phyloP scores from a whole-genome alignment of 441 rosid genomes.

The Gossypium gossypioides region DNA sequence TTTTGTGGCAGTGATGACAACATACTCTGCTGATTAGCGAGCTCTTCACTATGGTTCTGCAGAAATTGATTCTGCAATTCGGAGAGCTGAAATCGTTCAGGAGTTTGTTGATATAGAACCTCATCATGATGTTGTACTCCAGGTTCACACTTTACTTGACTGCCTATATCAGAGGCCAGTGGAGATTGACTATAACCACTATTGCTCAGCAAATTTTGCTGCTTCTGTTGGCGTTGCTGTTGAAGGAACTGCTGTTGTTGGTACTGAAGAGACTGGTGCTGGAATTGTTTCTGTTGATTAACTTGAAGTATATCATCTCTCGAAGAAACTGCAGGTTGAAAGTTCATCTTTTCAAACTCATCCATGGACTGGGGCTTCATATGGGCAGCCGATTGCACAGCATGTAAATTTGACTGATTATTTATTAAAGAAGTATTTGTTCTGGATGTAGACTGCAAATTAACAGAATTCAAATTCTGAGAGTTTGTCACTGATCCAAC shows the following conservation, averaged over 20 bases:
- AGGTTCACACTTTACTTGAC: slow-evolving; percentile 74
- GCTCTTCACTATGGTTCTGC: slow-evolving; percentile 52
- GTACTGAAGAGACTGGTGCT: slow-evolving; percentile 53
- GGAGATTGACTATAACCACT: slow-evolving; percentile 58
- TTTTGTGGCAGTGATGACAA: slow-evolving; percentile 43
- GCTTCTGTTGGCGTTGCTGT: slow-evolving; percentile 58
- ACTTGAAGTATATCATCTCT: slow-evolving; percentile 44
- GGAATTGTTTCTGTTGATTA: slow-evolving; percentile 70
- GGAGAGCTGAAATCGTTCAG: slow-evolving; percentile 54
- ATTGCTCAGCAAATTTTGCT: slow-evolving; percentile 39
- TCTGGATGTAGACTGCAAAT: slow-evolving; percentile 54
- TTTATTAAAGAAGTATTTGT: slow-evolving; percentile 41
- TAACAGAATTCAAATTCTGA: slow-evolving; percentile 50
- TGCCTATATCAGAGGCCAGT: slow-evolving; percentile 41
- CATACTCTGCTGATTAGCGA: slow-evolving; percentile 42
- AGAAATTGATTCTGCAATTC: slow-evolving; percentile 69
- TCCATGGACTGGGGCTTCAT: slow-evolving; percentile 38
- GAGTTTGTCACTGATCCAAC: slow-evolving; percentile 54
- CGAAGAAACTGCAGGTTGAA: slow-evolving; percentile 37
- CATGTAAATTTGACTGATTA: slow-evolving; percentile 43
- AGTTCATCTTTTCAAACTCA: slow-evolving; percentile 47
- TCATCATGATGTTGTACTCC: slow-evolving; percentile 54
- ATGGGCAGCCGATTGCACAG: slow-evolving; percentile 37
- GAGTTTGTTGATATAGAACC: slow-evolving; percentile 45
- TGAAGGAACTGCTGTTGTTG: slow-evolving; percentile 63